phyloP scores from a whole-genome alignment of 139 green algal genomes.

The Ostreobium quekettii region DNA sequence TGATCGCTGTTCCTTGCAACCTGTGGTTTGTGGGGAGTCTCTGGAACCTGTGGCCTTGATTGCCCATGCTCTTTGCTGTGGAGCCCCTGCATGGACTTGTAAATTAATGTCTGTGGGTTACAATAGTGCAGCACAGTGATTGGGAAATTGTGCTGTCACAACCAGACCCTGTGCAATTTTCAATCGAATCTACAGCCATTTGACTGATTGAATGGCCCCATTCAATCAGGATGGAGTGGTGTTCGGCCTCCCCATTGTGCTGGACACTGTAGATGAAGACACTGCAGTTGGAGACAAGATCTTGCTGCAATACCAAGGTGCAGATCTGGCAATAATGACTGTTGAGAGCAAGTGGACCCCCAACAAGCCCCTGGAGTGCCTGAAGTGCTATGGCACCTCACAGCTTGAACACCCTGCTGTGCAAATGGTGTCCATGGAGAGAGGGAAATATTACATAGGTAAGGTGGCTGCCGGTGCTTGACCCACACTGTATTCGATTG shows the following conservation, averaged over 20 bases:
- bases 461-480: no score
- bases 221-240: conserved; percentile 45
- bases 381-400: conserved; percentile 75
- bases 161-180: no score
- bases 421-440: conserved; percentile 77
- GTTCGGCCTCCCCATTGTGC: conserved; percentile 75
- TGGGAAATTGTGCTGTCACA: no score
- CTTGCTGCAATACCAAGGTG: conserved; percentile 62
- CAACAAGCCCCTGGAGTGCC: conserved; percentile 68
- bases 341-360: conserved; percentile 58
- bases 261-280: conserved; percentile 54
- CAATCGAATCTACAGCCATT: conserved; percentile 44
- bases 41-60: no score
- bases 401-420: conserved; percentile 76
- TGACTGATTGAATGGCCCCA: no score
- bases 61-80: no score
- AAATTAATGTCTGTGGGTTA: no score
- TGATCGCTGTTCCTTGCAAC: no score
- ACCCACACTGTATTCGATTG: no score
- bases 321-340: conserved; percentile 52
- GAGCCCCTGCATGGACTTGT: no score
- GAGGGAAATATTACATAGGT: conserved; percentile 72
- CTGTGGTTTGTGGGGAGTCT: no score
- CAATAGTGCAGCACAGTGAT: no score
- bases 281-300: conserved; percentile 41